These are phyloP conservation scores for Dillenia suffruticosa DNA, from an alignment of 164 flowering plant species.

Conservation along the genomic window DNA sequence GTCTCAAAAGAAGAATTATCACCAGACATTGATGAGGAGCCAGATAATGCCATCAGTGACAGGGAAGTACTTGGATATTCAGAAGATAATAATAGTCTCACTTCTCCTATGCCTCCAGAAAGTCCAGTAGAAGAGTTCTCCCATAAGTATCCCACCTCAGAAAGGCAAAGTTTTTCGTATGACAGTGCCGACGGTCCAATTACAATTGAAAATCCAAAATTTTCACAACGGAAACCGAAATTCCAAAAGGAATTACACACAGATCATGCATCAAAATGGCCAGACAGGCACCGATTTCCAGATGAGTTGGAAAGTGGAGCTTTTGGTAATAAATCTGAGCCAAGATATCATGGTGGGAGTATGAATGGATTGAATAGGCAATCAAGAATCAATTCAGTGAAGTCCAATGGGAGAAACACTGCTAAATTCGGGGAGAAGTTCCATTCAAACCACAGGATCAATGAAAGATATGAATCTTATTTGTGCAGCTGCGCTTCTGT, in stretches of 20 bases:
- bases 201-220: conserved; percentile 41
- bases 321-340: conserved; percentile 31
- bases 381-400: conserved; percentile 34
- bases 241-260: conserved; percentile 36
- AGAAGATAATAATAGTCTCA: conserved; percentile 25
- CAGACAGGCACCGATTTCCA: conserved; percentile 34
- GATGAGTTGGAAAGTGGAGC: conserved; percentile 28
- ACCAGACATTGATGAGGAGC: conserved; percentile 36
- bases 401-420: conserved; percentile 38
- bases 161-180: conserved; percentile 15
- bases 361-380: conserved; percentile 45
- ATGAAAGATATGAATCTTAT: conserved; percentile 53
- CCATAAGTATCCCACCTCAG: conserved; percentile 20
- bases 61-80: conserved; percentile 44
- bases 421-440: conserved; percentile 55
- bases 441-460: conserved; percentile 39
- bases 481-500: conserved; percentile 60
- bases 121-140: conserved; percentile 35
- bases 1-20: conserved; percentile 31
- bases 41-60: conserved; percentile 23
- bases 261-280: conserved; percentile 44
- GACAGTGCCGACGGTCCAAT: conserved; percentile 26
- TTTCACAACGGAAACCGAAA: conserved; percentile 41
- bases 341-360: conserved; percentile 31
- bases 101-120: conserved; percentile 33